These are phyloP conservation scores for Colletotrichum siamense DNA, from an alignment of 2,329 filamentous ascomycete species.

Conservation along the genomic window DNA sequence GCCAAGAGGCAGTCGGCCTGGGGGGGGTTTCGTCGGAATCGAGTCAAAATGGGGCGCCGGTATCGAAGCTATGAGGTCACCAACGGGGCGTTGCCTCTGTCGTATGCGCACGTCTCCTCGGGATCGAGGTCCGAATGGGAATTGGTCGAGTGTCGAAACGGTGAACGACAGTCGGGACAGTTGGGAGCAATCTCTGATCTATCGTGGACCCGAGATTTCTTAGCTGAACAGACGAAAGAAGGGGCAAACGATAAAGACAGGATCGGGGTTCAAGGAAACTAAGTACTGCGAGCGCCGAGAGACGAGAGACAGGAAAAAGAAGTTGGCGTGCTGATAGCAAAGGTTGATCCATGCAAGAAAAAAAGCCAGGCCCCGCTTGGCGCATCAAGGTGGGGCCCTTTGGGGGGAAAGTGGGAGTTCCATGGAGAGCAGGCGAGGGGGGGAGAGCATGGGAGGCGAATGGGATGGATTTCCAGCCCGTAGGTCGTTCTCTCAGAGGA, in stretches of 20 bases:
- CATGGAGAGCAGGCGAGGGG: neutral
- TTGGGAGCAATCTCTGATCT: neutral
- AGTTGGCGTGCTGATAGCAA: conserved; percentile 18
- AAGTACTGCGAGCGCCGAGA: conserved; percentile 5
- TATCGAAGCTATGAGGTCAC: conserved; percentile 11
- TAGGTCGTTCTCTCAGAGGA: neutral
- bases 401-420: neutral
- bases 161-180: neutral
- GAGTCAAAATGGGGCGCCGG: neutral
- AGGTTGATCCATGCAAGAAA: conserved; percentile 18
- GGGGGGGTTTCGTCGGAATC: neutral
- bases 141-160: neutral
- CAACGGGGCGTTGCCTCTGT: neutral
- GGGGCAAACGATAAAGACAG: neutral
- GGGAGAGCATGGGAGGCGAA: neutral
- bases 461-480: neutral
- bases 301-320: conserved; percentile 10
- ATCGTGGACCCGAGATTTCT: neutral
- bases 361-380: conserved; percentile 18
- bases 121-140: neutral
- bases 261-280: conserved; percentile 17
- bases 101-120: neutral
- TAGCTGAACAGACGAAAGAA: neutral
- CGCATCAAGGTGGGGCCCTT: neutral
- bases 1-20: conserved; percentile 4